These are phyloP conservation scores for Sphenostylis stenocarpa DNA, from an alignment of 306 rosid genomes.

Conservation along the genomic window DNA sequence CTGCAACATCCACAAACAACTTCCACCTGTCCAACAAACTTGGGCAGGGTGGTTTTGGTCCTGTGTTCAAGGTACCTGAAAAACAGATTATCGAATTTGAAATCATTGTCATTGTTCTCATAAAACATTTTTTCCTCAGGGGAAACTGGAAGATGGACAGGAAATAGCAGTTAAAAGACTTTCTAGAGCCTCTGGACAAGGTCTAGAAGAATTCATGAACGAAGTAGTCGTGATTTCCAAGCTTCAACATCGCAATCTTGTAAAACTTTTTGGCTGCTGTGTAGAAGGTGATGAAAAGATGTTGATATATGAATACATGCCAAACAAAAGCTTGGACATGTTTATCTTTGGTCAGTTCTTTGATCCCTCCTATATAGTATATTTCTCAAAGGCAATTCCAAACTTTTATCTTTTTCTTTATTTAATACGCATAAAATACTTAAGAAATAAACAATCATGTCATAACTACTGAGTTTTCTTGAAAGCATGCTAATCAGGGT, in stretches of 20 bases:
- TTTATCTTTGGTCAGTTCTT: slow-evolving; percentile 36
- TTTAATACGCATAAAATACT: background rate
- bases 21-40: slow-evolving; percentile 32
- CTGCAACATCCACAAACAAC: slow-evolving; percentile 25
- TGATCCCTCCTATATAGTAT: background rate
- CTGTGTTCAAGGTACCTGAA: background rate
- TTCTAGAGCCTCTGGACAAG: slow-evolving; percentile 29
- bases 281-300: slow-evolving; percentile 39
- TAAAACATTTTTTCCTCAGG: background rate
- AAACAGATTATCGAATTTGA: background rate
- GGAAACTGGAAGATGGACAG: slow-evolving; percentile 11
- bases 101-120: background rate
- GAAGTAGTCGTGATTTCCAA: slow-evolving; percentile 27
- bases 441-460: background rate
- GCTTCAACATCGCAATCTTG: slow-evolving; percentile 44
- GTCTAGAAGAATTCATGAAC: slow-evolving; percentile 29
- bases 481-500: background rate
- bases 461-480: background rate
- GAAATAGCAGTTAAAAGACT: slow-evolving; percentile 35
- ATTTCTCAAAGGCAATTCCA: background rate
- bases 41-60: slow-evolving; percentile 42
- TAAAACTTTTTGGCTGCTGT: slow-evolving; percentile 38
- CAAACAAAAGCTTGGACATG: slow-evolving; percentile 38
- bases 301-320: slow-evolving; percentile 43
- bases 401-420: background rate